Evolutionary conservation across 441 rosid genomes (phyloP), one percentile per base, ranked within the genome.

Genomic region (Melastoma candidum): DNA sequence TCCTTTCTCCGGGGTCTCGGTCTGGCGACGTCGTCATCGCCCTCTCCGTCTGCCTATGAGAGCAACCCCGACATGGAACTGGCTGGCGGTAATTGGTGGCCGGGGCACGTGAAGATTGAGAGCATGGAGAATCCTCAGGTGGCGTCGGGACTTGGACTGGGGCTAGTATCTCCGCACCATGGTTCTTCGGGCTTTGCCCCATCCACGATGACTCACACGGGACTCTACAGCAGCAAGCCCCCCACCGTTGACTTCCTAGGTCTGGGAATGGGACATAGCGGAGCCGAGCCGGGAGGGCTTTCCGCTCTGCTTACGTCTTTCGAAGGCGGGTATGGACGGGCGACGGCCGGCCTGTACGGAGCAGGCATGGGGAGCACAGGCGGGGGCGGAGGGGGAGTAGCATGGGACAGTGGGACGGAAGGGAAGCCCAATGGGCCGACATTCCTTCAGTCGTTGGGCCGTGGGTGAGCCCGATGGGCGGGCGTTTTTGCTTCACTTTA

Each of bases 241-340:
- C 76, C 83, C 2, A 89, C 97, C 0, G 75, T 87, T 36, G 97
- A 90, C 71, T 81, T 90, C 63, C 89, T 90, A 5, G 96, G 97
- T 12, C 77, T 87, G 29, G 95, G 95, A 50, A 63, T 86, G 60
- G 82, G 78, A 9, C 79, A 70, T 52, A 70, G 78, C 7, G 60
- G 68, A 26, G 58, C 64, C 53, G 46, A 66, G 45, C 54, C 58
- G 0, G 56, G 50, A 4, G 71, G 77, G 24, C 73, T 76, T 4
- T 75, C 92, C 4, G 88, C 85, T 11, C 51, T 84, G 12, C 61
- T 84, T 25, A 72, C 68, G 27, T 73, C 85, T 3, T 69, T 74
- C 3, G 77, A 74, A 11, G 67, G 74, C 25, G 73, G 73, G 53
- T 83, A 59, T 27, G 65, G 68, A 0, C 73, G 60, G 12, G 64